Conservation (phyloP, 2,329 filamentous ascomycete genomes). For the Sporothrix luriei region DNA sequence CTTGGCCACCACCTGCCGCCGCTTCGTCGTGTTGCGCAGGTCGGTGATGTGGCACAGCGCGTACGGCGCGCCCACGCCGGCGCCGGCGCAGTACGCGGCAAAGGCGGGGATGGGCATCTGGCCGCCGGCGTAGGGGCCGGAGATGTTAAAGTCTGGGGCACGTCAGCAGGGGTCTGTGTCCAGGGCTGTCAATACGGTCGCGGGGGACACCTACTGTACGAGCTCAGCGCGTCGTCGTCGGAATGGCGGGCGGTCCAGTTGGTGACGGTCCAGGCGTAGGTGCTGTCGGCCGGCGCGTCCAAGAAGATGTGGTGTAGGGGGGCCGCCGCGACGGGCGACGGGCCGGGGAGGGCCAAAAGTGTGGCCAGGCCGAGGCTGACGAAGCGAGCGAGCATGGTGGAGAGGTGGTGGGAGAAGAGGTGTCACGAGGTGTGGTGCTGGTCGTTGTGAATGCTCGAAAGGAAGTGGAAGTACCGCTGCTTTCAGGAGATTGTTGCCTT, state of each 20-base stretch:
- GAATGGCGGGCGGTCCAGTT: conserved; percentile 15
- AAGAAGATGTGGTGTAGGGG: not conserved
- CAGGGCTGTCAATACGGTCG: no score
- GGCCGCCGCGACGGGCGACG: not conserved
- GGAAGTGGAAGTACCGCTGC: not conserved
- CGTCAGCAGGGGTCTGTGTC: not conserved
- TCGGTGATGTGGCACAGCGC: conserved; percentile 38
- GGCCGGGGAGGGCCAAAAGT: not conserved
- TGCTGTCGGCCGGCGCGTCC: not conserved
- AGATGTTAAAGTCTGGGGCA: conserved; percentile 39
- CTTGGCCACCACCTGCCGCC: conserved; percentile 40
- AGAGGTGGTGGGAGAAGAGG: no score
- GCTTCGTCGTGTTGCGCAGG: conserved; percentile 36
- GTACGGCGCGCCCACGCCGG: conserved; percentile 39
- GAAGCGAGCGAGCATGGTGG: not conserved
- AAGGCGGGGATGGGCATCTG: conserved; percentile 41
- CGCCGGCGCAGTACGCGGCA: conserved; percentile 41
- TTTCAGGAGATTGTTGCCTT: no score
- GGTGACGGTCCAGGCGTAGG: conserved; percentile 27
- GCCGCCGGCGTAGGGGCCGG: conserved; percentile 39
- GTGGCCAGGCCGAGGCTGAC: not conserved
- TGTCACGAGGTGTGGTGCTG: no score
- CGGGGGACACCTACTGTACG: not conserved
- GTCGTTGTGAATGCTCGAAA: not conserved
- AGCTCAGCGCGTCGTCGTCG: not conserved